Evolutionary conservation across 331 rosid species (phyloP).

Genomic region (Saraca asoca): DNA sequence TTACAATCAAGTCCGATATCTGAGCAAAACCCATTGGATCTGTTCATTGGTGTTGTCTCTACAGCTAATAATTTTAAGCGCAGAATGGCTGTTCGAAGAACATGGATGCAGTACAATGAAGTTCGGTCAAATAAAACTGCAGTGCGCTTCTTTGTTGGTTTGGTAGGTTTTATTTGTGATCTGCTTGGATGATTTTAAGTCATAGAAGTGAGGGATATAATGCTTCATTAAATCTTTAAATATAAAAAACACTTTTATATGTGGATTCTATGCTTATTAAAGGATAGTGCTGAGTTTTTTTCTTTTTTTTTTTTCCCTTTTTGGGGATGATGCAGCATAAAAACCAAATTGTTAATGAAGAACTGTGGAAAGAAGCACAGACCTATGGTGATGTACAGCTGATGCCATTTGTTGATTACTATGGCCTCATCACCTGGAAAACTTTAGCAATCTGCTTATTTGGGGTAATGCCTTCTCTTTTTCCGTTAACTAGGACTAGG

Average conservation of each 20-base stretch:
- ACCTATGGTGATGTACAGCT: slow-evolving; percentile 91
- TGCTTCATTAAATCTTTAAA: neutral
- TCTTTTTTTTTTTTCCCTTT: slow-evolving; percentile 6
- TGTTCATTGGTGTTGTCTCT: slow-evolving; percentile 91
- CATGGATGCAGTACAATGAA: slow-evolving; percentile 96
- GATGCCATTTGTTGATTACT: slow-evolving; percentile 98
- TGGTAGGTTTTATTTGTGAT: slow-evolving; percentile 65
- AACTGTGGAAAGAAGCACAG: slow-evolving; percentile 89
- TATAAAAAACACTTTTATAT: slow-evolving; percentile 6
- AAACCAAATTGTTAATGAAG: slow-evolving; percentile 89
- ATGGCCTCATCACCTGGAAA: slow-evolving; percentile 96
- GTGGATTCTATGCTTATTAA: slow-evolving; percentile 8
- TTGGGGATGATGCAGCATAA: slow-evolving; percentile 72
- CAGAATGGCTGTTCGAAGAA: slow-evolving; percentile 95
- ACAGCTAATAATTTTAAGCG: slow-evolving; percentile 96
- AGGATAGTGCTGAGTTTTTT: slow-evolving; percentile 29
- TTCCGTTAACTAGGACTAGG: slow-evolving; percentile 30
- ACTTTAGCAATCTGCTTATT: slow-evolving; percentile 89
- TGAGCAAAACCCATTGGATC: slow-evolving; percentile 56
- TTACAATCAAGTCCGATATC: slow-evolving; percentile 66
- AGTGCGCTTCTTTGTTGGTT: slow-evolving; percentile 95
- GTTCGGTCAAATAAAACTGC: slow-evolving; percentile 69
- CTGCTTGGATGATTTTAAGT: slow-evolving; percentile 20
- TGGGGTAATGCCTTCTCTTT: slow-evolving; percentile 67
- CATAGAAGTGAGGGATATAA: slow-evolving; percentile 7